These are phyloP conservation scores for Wickerhamiella hasegawae DNA, from an alignment of 805 yeast species.

Conservation along the genomic window DNA sequence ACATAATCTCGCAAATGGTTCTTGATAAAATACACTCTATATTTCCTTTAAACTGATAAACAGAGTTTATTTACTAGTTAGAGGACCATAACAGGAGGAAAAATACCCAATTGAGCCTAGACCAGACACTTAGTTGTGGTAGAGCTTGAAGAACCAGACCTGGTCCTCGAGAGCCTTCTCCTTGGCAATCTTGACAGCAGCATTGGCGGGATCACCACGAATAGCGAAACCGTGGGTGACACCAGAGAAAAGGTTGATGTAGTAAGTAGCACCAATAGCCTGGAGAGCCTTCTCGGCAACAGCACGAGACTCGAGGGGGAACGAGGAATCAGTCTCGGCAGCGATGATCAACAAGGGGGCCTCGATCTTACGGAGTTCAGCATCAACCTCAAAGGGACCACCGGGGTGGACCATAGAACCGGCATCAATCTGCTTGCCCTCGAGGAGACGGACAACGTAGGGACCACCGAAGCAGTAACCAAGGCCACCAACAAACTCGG, in stretches of 20 bases:
- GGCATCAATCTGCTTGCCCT: constrained; percentile 27
- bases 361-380: constrained; percentile 49
- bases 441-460: constrained; percentile 38
- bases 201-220: constrained; percentile 50
- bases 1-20: too few relatives aligned
- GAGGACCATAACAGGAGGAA: too few relatives aligned
- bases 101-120: too few relatives aligned
- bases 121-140: too few relatives aligned
- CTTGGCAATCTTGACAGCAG: constrained; percentile 43
- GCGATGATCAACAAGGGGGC: constrained; percentile 55
- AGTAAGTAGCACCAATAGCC: constrained; percentile 39
- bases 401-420: constrained; percentile 79
- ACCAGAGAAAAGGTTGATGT: constrained; percentile 45
- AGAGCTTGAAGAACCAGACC: constrained; percentile 17
- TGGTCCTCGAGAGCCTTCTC: constrained; percentile 42
- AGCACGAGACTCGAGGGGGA: constrained; percentile 47
- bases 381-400: constrained; percentile 40
- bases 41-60: too few relatives aligned
- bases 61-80: too few relatives aligned
- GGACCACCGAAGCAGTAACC: constrained; percentile 72
- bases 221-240: constrained; percentile 66
- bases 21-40: too few relatives aligned
- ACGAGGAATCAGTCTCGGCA: constrained; percentile 54
- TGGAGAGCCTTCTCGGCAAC: constrained; percentile 42
- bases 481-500: constrained; percentile 20